Conservation (phyloP, 78 protist genomes). For the Diacronema lutheri region DNA sequence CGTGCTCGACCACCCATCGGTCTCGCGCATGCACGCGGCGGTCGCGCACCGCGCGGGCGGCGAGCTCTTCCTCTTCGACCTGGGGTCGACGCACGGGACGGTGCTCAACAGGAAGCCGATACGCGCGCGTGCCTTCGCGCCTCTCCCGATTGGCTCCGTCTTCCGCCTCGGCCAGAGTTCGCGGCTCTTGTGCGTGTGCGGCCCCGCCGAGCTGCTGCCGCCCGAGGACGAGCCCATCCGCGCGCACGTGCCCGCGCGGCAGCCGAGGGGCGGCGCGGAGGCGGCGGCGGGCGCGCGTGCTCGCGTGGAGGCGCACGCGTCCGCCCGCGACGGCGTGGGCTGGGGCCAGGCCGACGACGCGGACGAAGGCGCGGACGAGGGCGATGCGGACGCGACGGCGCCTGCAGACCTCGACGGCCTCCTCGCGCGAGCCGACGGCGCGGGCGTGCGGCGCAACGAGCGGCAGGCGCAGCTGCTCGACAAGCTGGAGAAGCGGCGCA, state of each 20-base stretch:
- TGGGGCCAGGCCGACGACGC: slow-evolving; percentile 7
- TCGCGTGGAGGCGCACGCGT: neutral
- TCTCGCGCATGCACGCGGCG: slow-evolving; percentile 43
- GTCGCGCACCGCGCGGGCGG: slow-evolving; percentile 23
- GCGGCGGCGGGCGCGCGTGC: neutral
- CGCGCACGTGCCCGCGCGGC: neutral
- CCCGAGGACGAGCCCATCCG: neutral
- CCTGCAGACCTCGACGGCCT: neutral
- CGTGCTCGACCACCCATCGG: slow-evolving; percentile 39
- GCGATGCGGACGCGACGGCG: too few relatives aligned
- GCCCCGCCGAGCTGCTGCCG: neutral
- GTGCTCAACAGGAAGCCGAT: neutral
- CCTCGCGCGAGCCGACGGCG: neutral
- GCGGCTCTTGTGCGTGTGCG: neutral
- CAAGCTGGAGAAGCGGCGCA: slow-evolving; percentile 23
- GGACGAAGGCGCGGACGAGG: neutral
- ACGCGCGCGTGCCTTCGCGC: neutral
- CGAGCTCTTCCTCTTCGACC: slow-evolving; percentile 21
- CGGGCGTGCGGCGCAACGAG: neutral
- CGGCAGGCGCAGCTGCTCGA: neutral
- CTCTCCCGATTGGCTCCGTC: neutral
- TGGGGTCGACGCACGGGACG: slow-evolving; percentile 49
- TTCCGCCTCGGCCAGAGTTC: slow-evolving; percentile 11
- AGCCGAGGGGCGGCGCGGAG: neutral
- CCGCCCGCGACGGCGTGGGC: neutral